Conservation (phyloP, 495 filamentous ascomycete genomes). For the Penicillium diatomitis region DNA sequence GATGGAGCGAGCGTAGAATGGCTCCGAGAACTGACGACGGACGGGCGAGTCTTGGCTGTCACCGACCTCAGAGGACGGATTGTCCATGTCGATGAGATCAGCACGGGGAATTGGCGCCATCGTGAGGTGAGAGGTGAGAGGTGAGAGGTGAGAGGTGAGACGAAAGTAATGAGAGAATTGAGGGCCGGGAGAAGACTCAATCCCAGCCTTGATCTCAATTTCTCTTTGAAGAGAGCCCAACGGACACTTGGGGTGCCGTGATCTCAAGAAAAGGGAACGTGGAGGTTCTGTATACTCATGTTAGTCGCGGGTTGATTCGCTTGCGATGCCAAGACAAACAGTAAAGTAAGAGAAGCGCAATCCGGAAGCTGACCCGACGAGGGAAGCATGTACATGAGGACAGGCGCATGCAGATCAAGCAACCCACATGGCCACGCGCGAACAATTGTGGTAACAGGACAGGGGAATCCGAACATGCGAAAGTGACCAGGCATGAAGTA, state of each 20-base stretch:
- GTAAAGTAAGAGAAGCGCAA: slow-evolving; percentile 25
- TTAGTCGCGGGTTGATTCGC: slow-evolving; percentile 28
- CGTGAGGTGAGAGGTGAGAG: slow-evolving; percentile 1
- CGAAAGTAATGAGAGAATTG: slow-evolving; percentile 2
- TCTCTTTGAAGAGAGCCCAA: neutral
- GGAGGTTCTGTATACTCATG: slow-evolving; percentile 24
- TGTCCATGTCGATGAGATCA: slow-evolving; percentile 27
- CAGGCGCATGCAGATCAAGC: neutral
- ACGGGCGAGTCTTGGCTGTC: slow-evolving; percentile 34
- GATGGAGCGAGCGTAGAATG: slow-evolving; percentile 26
- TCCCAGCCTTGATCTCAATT: neutral
- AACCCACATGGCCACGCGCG: neutral
- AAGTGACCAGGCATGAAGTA: neutral
- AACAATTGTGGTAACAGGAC: neutral
- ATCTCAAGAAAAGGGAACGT: slow-evolving; percentile 6
- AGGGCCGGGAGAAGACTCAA: neutral
- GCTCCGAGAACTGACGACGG: slow-evolving; percentile 39
- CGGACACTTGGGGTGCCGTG: slow-evolving; percentile 5
- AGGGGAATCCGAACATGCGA: neutral
- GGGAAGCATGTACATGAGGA: neutral
- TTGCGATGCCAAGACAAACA: slow-evolving; percentile 35
- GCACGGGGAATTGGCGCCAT: slow-evolving; percentile 32
- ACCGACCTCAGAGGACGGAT: slow-evolving; percentile 32
- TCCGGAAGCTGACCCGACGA: slow-evolving; percentile 7
- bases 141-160: neutral